Evolutionary conservation across 2,329 filamentous ascomycete genomes (phyloP), one percentile per base, ranked within the genome.

Genomic region (Phoma sp.): DNA sequence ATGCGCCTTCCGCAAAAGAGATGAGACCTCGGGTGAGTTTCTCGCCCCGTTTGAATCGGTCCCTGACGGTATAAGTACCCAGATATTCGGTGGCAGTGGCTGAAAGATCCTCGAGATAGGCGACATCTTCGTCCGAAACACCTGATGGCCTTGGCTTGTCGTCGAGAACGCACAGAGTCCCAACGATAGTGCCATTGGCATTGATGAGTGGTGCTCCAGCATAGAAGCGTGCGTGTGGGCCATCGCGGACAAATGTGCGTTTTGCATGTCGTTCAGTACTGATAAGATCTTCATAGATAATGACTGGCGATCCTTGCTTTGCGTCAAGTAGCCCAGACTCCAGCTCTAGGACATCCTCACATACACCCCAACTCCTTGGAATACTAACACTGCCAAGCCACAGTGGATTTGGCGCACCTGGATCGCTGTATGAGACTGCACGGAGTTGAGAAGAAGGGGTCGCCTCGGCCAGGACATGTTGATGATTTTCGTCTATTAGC

Each of bases 391-490:
- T 66, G 12, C 73, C 73, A 10, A 69, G 53, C 70, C 67, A 75
- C 15, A 69, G 47, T 2, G 26, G 10, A 1, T 54, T 52, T 5
- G 59, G 39, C 2, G 52, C 56, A 29, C n/a, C n/a, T n/a, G n/a
- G n/a, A n/a, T 37, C 32, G 18, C 18, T n/a, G 5, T 15, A 17
- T 23, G 38, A n/a, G 38, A 12, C 17, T 26, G 17, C 38, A 17
- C 51, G 65, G 6, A 76, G 60, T 1, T 67, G 65, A 4, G 67
- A 51, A 21, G 61, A 48, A 15, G 69, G 61, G 1, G 74, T 76
- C 6, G 74, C 73, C 56, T 77, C 75, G 20, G 73, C 73, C 6
- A 77, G 63, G 26, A 77, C 66, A 42, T 75, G 71, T 47, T 76
- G 72, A 17, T 61, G 57, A 7, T 63, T 47, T 2, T 60, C 61